Evolutionary conservation across 169 alveolate species (phyloP).

Genomic region (Plasmodium coatneyi): DNA sequence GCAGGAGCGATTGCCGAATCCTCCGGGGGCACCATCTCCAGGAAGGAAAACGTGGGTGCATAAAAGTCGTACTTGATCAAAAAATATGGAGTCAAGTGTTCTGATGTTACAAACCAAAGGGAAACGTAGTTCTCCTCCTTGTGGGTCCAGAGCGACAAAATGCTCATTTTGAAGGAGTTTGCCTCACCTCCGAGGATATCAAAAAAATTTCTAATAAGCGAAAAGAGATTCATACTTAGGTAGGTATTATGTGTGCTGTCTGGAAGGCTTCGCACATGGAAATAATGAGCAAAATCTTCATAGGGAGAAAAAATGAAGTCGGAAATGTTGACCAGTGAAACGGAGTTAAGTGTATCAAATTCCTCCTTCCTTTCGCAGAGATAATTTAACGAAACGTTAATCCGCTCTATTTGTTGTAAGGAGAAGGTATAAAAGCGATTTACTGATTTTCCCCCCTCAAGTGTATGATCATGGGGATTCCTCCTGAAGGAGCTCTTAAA

Average conservation of each 20-base stretch:
- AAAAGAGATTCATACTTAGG: background rate
- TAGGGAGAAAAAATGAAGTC: constrained; percentile 1
- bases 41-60: constrained; percentile 36
- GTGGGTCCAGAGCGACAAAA: constrained; percentile 68
- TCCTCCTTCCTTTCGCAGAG: background rate
- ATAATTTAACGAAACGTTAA: background rate
- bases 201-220: background rate
- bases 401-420: background rate
- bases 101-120: constrained; percentile 33
- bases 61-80: constrained; percentile 15
- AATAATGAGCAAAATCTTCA: constrained; percentile 53
- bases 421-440: background rate
- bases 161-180: background rate
- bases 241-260: constrained; percentile 7
- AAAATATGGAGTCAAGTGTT: constrained; percentile 52
- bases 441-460: background rate
- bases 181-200: background rate
- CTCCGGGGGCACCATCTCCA: background rate
- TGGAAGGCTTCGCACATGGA: constrained; percentile 19
- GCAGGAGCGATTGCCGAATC: background rate
- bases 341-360: background rate
- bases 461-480: background rate
- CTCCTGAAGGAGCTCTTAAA: background rate
- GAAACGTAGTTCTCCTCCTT: constrained; percentile 29
- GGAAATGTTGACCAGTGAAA: constrained; percentile 13